Percentiles rank a stretch among this genome's conserved stretches.
Evolutionary conservation across 306 rosid genomes (phyloP).

Genomic region (Abrus pulchellus): DNA sequence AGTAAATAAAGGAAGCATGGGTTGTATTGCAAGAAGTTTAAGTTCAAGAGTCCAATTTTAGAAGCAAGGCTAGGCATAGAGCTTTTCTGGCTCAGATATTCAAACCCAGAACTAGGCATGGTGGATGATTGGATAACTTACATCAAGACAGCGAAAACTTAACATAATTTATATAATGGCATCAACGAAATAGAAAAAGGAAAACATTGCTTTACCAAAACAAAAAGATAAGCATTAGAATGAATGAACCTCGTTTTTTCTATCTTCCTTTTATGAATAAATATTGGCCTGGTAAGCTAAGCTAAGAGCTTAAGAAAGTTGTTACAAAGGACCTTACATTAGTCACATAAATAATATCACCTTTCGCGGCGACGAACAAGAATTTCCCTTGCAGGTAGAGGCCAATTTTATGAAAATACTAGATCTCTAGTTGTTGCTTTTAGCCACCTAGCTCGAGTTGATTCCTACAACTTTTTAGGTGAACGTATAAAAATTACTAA

Average conservation of each 20-base stretch:
- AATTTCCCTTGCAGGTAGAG: background rate
- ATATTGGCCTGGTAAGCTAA: background rate
- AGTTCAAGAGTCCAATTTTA: background rate
- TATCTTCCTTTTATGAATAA: background rate
- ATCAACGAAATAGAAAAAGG: slow-evolving; percentile 11
- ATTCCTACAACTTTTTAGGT: background rate
- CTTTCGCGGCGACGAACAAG: slow-evolving; percentile 2
- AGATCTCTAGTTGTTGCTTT: background rate
- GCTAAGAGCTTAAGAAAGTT: slow-evolving; percentile 8
- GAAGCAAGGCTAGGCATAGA: slow-evolving; percentile 52
- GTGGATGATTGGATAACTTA: slow-evolving; percentile 17
- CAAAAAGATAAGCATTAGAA: background rate
- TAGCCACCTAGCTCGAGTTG: background rate
- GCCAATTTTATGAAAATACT: background rate
- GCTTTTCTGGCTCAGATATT: background rate
- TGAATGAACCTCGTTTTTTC: background rate
- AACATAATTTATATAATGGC: slow-evolving; percentile 17
- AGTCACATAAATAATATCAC: background rate
- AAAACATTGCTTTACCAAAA: slow-evolving; percentile 22
- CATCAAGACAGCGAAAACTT: slow-evolving; percentile 35
- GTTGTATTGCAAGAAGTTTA: slow-evolving; percentile 27
- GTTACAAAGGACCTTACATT: background rate
- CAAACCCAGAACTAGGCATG: slow-evolving; percentile 2
- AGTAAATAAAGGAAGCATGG: background rate
- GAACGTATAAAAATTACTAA: background rate